Percentiles rank a stretch among this genome's conserved stretches.
These are phyloP conservation scores for Cardamine chenopodiifolia DNA, from an alignment of 345 rosid genomes.

Conservation along the genomic window DNA sequence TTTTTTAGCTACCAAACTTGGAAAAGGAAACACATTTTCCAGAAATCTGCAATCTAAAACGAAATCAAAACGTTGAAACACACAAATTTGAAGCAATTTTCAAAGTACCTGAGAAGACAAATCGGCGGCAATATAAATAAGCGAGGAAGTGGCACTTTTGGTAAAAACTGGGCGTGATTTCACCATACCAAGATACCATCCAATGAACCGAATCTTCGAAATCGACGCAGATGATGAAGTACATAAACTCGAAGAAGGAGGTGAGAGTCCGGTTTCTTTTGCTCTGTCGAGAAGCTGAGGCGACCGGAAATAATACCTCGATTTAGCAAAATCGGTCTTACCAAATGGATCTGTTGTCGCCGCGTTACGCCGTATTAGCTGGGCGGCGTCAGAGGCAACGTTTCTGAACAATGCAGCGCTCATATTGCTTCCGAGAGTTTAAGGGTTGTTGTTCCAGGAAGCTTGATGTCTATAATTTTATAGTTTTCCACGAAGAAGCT, in stretches of 20 bases:
- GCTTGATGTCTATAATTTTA: no score
- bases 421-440: conserved; percentile 26
- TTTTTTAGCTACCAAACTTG: neutral
- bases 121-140: conserved; percentile 80
- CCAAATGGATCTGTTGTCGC: neutral
- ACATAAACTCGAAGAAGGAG: conserved; percentile 6
- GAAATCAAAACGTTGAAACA: neutral
- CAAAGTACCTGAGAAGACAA: conserved; percentile 79
- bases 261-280: conserved; percentile 41
- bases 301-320: conserved; percentile 52
- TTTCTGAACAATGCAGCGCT: conserved; percentile 27
- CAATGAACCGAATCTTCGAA: conserved; percentile 50
- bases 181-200: conserved; percentile 85
- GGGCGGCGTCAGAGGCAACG: neutral
- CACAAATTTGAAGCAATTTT: neutral
- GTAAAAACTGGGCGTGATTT: conserved; percentile 80
- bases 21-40: neutral
- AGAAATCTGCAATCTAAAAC: neutral
- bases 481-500: no score
- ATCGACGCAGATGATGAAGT: conserved; percentile 42
- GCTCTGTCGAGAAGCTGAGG: conserved; percentile 44
- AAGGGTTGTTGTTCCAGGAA: neutral
- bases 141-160: conserved; percentile 64
- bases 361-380: conserved; percentile 12
- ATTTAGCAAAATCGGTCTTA: neutral